phyloP scores from a whole-genome alignment of 805 yeast species.

The Kazachstania africana region DNA sequence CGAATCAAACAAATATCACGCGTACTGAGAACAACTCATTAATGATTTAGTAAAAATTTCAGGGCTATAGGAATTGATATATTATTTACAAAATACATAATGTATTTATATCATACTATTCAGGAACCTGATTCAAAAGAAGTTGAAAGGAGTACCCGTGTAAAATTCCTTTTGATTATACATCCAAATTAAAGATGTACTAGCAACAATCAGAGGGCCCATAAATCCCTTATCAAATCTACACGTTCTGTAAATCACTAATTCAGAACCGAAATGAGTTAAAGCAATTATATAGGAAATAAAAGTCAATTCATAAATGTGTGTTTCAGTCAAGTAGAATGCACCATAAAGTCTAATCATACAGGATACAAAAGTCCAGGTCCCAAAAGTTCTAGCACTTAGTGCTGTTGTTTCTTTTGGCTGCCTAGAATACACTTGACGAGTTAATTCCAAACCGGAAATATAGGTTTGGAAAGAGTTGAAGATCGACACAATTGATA shows the following conservation, averaged over 20 bases:
- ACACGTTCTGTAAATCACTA: constrained; percentile 70
- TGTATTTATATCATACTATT: no score
- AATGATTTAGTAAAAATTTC: no score
- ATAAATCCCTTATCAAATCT: constrained; percentile 76
- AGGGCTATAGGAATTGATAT: no score
- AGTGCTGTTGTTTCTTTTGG: constrained; percentile 53
- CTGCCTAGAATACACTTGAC: constrained; percentile 60
- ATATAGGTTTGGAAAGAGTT: constrained; percentile 81
- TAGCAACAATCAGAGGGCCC: constrained; percentile 80
- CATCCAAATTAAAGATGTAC: constrained; percentile 76
- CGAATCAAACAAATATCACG: no score
- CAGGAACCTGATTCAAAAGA: no score
- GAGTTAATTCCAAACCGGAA: constrained; percentile 62
- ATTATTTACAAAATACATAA: no score
- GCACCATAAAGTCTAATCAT: constrained; percentile 83
- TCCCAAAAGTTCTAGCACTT: constrained; percentile 95
- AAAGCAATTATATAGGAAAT: constrained; percentile 77
- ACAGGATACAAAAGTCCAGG: constrained; percentile 89
- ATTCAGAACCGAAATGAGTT: constrained; percentile 72
- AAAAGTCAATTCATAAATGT: constrained; percentile 66
- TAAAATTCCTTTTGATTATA: constrained; percentile 55
- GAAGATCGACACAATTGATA: constrained; percentile 82
- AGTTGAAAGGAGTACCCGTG: constrained; percentile 25
- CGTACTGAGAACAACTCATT: no score
- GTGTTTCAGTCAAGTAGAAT: constrained; percentile 53